Evolutionary conservation across 345 rosid genomes (phyloP).

Genomic region (Citrus cavaleriei): DNA sequence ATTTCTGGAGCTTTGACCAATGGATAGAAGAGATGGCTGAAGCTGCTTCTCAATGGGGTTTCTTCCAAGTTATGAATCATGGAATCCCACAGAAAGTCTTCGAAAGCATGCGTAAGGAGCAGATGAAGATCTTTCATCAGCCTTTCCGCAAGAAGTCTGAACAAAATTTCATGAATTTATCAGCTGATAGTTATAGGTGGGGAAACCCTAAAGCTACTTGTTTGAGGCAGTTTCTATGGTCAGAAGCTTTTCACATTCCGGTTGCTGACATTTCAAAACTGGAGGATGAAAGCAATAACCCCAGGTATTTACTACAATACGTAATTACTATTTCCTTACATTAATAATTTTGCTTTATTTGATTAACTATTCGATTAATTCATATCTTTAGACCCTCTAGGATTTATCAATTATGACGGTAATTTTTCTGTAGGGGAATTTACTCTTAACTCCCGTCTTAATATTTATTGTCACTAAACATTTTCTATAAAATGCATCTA

Average conservation of each 20-base stretch:
- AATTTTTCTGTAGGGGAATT: not conserved
- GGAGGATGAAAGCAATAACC: conserved; percentile 16
- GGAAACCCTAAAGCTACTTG: conserved; percentile 68
- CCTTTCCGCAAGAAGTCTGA: conserved; percentile 43
- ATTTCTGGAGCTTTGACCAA: conserved; percentile 11
- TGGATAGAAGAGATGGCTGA: conserved; percentile 40
- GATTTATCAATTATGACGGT: not conserved
- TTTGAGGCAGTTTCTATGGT: conserved; percentile 56
- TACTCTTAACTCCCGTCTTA: not conserved
- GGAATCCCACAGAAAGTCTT: conserved; percentile 43
- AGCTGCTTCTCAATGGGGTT: conserved; percentile 72
- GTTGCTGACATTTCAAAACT: conserved; percentile 37
- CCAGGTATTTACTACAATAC: conserved; percentile 36
- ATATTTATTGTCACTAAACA: not conserved
- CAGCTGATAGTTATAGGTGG: conserved; percentile 56
- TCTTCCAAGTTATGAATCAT: conserved; percentile 69
- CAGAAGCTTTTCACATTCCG: conserved; percentile 68
- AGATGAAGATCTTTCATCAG: conserved; percentile 40
- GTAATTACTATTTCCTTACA: not conserved
- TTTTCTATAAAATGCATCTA: not conserved
- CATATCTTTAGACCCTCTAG: not conserved
- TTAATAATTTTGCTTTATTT: too few species aligned
- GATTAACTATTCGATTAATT: too few species aligned
- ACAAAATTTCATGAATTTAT: conserved; percentile 28
- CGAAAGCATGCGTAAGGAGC: conserved; percentile 38